Evolutionary conservation across 257 asterid genomes (phyloP), one percentile per base, ranked within the genome.

Genomic region (Solanum bukasovii): DNA sequence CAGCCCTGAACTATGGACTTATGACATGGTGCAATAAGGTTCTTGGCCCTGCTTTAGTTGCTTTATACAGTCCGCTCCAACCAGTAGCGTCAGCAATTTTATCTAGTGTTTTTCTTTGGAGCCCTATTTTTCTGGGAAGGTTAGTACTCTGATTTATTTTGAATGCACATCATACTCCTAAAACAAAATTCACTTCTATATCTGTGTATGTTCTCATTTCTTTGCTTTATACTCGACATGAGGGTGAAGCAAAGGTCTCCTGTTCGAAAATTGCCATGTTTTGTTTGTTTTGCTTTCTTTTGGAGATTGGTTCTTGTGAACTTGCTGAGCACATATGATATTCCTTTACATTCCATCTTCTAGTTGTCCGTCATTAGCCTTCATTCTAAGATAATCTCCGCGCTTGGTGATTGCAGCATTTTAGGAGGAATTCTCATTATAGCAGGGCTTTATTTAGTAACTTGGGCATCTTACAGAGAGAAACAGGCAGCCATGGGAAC

Each of bases 101-200:
- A 84, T 95, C 99, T 59, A 92, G 94, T 87, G 84, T 97, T 86
- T 97, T 97, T 92, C 96, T 97, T 1, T 98, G 98, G 79, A 97
- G 98, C 93, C 94, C 98, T n/a, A 93, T 97, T 89, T 97, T 93
- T 91, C 91, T 96, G 88, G 99, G 99, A 94, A 96, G 99, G 99
- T 95, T 67, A 77, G 85, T 27, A 25, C 67, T 46, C 27, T 81
- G 68, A 46, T 27, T 27, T 27, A 27, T 46, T 46, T 18, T 75
- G 34, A 75, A 38, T 38, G 34, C 14, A 23, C 27, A 38, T 12
- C 34, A 75, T 81, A 68, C 83, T 87, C 89, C 83, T 9, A 9
- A 23, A 13, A 29, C 63, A 38, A 23, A 75, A 75, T 74, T 27
- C 31, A 35, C 83, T 21, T 75, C 2, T 75, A 52, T 52, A 52